Evolutionary conservation across 148 eudicot genomes (phyloP).

Genomic region (Persicaria maculosa): DNA sequence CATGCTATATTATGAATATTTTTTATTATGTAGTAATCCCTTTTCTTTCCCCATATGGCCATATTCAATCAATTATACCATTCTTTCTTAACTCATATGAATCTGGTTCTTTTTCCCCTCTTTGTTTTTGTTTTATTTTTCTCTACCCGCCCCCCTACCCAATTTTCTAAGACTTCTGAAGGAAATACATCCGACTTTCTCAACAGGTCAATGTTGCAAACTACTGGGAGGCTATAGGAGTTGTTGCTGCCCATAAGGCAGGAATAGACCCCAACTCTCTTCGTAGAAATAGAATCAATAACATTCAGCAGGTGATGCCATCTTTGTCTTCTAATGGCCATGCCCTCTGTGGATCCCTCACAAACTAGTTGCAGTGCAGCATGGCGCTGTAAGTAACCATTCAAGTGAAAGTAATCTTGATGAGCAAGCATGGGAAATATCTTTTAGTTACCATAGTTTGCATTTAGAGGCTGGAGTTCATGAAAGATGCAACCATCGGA

Average conservation of each 20-base stretch:
- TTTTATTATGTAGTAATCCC: neutral
- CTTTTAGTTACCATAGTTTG: neutral
- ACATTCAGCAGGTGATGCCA: slow-evolving; percentile 29
- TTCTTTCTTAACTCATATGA: neutral
- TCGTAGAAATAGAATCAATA: slow-evolving; percentile 45
- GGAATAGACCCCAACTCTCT: slow-evolving; percentile 84
- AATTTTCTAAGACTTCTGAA: neutral
- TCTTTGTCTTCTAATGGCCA: slow-evolving; percentile 35
- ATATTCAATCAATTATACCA: neutral
- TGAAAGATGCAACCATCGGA: neutral
- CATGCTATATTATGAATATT: neutral
- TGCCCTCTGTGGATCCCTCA: neutral
- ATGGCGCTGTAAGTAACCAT: neutral
- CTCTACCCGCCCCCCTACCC: neutral
- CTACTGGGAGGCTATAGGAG: slow-evolving; percentile 96
- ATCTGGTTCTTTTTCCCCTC: neutral
- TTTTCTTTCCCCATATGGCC: neutral
- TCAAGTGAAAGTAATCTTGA: neutral
- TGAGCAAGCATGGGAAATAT: no score
- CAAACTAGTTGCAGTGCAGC: neutral
- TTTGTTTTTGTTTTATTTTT: neutral
- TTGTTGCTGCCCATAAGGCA: slow-evolving; percentile 87
- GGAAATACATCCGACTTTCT: neutral
- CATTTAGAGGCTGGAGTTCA: slow-evolving; percentile 4
- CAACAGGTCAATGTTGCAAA: slow-evolving; percentile 71